Conservation (phyloP, 768 basidiomycete species). For the Trametes elegans region DNA sequence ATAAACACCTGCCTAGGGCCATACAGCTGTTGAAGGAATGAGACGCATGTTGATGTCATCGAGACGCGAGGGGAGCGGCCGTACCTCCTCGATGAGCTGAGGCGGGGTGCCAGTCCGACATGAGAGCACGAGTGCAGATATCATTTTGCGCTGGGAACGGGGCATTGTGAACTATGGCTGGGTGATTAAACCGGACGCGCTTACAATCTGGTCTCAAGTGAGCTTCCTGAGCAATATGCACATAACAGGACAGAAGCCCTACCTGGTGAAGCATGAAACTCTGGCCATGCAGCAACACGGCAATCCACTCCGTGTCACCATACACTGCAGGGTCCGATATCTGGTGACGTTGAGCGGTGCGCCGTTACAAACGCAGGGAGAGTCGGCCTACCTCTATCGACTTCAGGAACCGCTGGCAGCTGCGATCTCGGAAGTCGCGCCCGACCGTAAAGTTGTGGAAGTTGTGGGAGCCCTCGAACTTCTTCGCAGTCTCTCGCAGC, state of each 20-base stretch:
- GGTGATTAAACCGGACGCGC: constrained; percentile 10
- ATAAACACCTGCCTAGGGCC: constrained; percentile 75
- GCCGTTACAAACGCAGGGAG: neutral
- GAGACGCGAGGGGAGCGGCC: neutral
- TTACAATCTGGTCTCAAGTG: constrained; percentile 18
- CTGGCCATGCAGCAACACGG: constrained; percentile 91
- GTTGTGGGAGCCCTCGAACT: constrained; percentile 89
- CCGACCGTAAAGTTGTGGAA: constrained; percentile 97
- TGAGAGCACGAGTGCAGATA: constrained; percentile 77
- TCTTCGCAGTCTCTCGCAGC: constrained; percentile 55
- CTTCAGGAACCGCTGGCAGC: constrained; percentile 86
- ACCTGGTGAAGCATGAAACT: constrained; percentile 99
- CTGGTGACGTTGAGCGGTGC: constrained; percentile 37
- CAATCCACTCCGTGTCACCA: constrained; percentile 93
- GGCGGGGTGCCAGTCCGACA: constrained; percentile 75
- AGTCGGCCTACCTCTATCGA: constrained; percentile 61
- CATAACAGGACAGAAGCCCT: constrained; percentile 23
- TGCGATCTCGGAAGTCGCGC: constrained; percentile 78
- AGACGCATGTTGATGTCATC: neutral
- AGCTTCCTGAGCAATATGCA: constrained; percentile 1
- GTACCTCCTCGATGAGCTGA: constrained; percentile 71
- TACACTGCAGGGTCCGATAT: constrained; percentile 84
- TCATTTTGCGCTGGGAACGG: constrained; percentile 87
- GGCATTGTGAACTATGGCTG: constrained; percentile 9
- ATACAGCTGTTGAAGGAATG: constrained; percentile 54